Conservation (phyloP, 2,329 filamentous ascomycete species). For the Tolypocladium nubicola region DNA sequence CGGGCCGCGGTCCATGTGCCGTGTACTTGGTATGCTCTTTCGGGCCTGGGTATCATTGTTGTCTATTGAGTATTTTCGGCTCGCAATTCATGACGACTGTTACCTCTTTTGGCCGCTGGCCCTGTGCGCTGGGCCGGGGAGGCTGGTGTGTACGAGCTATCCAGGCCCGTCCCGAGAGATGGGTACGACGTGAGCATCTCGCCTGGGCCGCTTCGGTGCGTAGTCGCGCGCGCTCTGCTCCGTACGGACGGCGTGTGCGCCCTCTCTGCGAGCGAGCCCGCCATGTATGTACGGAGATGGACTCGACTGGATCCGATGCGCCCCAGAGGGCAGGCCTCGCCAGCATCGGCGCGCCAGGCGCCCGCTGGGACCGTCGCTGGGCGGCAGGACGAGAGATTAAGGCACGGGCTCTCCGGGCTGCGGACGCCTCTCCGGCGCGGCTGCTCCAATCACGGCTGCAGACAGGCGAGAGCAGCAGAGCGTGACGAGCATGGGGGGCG, state of each 20-base stretch:
- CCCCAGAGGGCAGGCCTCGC: neutral
- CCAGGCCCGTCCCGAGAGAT: neutral
- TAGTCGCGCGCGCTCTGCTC: neutral
- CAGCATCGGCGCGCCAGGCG: neutral
- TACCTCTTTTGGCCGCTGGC: neutral
- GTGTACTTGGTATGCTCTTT: neutral
- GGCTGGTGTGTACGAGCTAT: no score
- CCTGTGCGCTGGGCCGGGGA: neutral
- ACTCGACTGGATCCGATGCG: neutral
- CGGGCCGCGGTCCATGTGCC: neutral
- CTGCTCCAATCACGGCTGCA: neutral
- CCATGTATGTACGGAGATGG: neutral
- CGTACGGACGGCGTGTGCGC: neutral
- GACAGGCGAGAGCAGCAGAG: neutral
- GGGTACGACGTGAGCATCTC: no score
- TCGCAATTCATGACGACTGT: neutral
- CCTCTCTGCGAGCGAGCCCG: neutral
- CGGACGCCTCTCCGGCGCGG: neutral
- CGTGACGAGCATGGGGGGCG: neutral
- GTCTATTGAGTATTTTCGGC: neutral
- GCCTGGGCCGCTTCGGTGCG: neutral
- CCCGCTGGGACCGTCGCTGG: neutral
- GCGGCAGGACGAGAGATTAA: neutral
- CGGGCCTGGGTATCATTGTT: neutral
- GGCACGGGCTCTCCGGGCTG: neutral